Evolutionary conservation across 1,139 yeast species (phyloP).

Genomic region (Ogataea hybrid): DNA sequence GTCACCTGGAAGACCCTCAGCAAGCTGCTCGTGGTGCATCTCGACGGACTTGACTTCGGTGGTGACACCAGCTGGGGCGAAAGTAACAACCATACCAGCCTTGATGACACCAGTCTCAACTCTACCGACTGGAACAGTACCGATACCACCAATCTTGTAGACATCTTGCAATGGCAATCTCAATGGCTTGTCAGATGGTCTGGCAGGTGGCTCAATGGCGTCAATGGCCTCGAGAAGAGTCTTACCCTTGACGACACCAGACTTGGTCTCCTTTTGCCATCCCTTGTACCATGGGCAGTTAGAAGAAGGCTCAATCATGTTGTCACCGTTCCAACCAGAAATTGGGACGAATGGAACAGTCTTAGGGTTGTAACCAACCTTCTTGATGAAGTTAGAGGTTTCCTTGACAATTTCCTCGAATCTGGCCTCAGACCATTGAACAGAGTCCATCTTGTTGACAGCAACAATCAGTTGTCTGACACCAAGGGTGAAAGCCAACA

Average conservation of each 20-base stretch:
- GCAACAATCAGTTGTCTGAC: too few relatives aligned
- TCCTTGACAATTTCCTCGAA: too few relatives aligned
- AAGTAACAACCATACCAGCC: conserved; percentile 46
- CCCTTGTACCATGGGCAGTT: conserved; percentile 88
- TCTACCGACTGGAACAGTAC: too few relatives aligned
- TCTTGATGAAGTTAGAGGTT: too few relatives aligned
- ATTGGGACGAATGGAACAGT: conserved; percentile 89
- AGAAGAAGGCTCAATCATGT: conserved; percentile 80
- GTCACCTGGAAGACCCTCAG: conserved; percentile 91
- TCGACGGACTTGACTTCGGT: conserved; percentile 93
- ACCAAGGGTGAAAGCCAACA: too few relatives aligned
- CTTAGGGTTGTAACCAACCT: conserved; percentile 75
- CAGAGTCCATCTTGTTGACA: too few relatives aligned
- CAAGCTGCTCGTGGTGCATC: conserved; percentile 90
- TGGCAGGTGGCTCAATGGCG: conserved; percentile 79
- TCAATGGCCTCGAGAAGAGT: conserved; percentile 87
- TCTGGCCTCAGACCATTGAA: too few relatives aligned
- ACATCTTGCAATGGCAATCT: conserved; percentile 59
- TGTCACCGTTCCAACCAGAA: conserved; percentile 95
- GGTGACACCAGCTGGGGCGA: conserved; percentile 91
- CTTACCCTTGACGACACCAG: conserved; percentile 75
- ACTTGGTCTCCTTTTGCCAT: conserved; percentile 30
- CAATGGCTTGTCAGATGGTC: conserved; percentile 89
- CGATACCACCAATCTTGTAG: too few relatives aligned
- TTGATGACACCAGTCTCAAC: too few relatives aligned